Conservation (phyloP, 2,329 filamentous ascomycete genomes). For the Pseudocercospora pini-densiflorae region DNA sequence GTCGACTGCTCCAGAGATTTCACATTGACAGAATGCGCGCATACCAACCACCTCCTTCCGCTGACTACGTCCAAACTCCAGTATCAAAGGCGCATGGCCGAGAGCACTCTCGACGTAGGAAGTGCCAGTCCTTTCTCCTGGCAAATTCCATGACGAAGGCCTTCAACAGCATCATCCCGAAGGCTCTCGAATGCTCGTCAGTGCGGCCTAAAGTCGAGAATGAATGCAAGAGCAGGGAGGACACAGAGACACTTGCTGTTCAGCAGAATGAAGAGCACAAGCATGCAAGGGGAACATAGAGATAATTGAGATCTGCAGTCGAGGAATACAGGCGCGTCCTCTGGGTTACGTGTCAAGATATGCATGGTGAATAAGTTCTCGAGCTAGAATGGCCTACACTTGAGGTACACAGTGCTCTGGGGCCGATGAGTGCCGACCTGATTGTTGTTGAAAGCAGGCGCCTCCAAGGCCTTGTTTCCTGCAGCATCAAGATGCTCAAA, state of each 20-base stretch:
- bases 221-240: background rate
- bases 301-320: background rate
- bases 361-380: background rate
- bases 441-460: constrained; percentile 42
- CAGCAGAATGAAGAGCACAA: background rate
- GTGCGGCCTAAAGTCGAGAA: background rate
- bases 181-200: background rate
- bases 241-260: background rate
- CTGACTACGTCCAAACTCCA: too few species aligned
- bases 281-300: background rate
- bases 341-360: background rate
- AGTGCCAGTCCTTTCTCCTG: too few species aligned
- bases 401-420: constrained; percentile 40
- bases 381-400: constrained; percentile 34
- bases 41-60: background rate
- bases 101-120: too few species aligned
- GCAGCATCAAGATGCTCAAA: constrained; percentile 48
- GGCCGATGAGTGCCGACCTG: constrained; percentile 48
- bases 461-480: constrained; percentile 41
- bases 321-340: background rate
- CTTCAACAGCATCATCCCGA: too few species aligned
- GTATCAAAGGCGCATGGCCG: too few species aligned
- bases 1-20: background rate
- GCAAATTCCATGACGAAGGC: too few species aligned
- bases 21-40: background rate